Percentiles rank a stretch among this genome's conserved stretches.
Evolutionary conservation across 192 early-diverging fungal genomes (phyloP).

Genomic region (Coemansia aciculifera): DNA sequence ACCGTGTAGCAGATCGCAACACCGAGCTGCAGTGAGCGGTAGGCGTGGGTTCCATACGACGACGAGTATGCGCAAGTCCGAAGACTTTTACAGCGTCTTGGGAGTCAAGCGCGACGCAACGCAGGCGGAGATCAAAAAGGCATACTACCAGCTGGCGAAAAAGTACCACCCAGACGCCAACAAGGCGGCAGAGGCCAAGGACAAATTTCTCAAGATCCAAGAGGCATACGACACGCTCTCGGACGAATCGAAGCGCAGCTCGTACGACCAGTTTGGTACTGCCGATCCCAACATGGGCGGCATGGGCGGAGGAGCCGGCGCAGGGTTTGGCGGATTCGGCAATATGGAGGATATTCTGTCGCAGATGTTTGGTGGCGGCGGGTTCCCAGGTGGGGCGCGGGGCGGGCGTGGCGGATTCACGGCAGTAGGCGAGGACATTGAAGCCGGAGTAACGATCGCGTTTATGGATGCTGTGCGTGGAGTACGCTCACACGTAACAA

Average conservation of each 20-base stretch:
- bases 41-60: slow-evolving; percentile 41
- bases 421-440: slow-evolving; percentile 64
- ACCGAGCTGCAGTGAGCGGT: not conserved
- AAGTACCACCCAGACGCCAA: slow-evolving; percentile 98
- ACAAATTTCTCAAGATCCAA: slow-evolving; percentile 97
- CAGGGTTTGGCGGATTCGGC: slow-evolving; percentile 54
- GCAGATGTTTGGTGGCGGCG: slow-evolving; percentile 70
- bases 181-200: slow-evolving; percentile 86
- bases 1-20: not conserved
- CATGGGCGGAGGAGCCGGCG: slow-evolving; percentile 45
- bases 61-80: slow-evolving; percentile 34
- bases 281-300: slow-evolving; percentile 46
- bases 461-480: slow-evolving; percentile 95
- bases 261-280: slow-evolving; percentile 92
- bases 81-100: slow-evolving; percentile 84
- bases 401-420: slow-evolving; percentile 36
- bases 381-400: slow-evolving; percentile 45
- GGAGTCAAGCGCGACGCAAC: slow-evolving; percentile 80
- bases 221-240: slow-evolving; percentile 96
- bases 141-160: slow-evolving; percentile 95
- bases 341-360: slow-evolving; percentile 70
- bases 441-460: slow-evolving; percentile 63
- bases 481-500: slow-evolving; percentile 62
- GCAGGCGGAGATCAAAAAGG: slow-evolving; percentile 91
- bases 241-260: slow-evolving; percentile 85